Evolutionary conservation across 208 protist genomes (phyloP).

Genomic region (Trypanosoma melophagium): DNA sequence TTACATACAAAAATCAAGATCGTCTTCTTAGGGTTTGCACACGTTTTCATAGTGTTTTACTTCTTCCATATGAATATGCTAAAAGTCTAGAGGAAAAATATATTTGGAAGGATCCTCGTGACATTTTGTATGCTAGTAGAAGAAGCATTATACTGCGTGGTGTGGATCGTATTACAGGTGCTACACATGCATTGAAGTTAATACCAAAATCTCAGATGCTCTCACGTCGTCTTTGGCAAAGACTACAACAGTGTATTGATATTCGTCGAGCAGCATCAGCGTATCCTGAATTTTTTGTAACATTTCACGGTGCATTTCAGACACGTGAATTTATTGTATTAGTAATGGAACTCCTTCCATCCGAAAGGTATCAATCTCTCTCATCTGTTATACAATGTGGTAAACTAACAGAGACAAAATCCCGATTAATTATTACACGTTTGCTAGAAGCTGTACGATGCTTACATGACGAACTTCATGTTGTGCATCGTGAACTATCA

Average conservation of each 20-base stretch:
- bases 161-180: slow-evolving; percentile 20
- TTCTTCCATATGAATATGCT: slow-evolving; percentile 25
- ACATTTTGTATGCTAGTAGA: slow-evolving; percentile 25
- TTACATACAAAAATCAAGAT: slow-evolving; percentile 36
- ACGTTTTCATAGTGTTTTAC: slow-evolving; percentile 20
- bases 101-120: slow-evolving; percentile 28
- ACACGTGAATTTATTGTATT: slow-evolving; percentile 26
- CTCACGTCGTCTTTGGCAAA: slow-evolving; percentile 29
- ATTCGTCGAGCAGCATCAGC: slow-evolving; percentile 20
- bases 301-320: slow-evolving; percentile 19
- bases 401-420: slow-evolving; percentile 10
- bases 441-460: slow-evolving; percentile 15
- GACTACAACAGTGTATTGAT: slow-evolving; percentile 24
- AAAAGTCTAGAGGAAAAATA: slow-evolving; percentile 22
- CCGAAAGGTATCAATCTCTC: slow-evolving; percentile 16
- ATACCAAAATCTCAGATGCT: slow-evolving; percentile 27
- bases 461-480: slow-evolving; percentile 18
- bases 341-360: slow-evolving; percentile 26
- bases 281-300: slow-evolving; percentile 8
- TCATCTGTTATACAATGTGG: slow-evolving; percentile 5
- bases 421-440: slow-evolving; percentile 1
- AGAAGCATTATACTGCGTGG: slow-evolving; percentile 30
- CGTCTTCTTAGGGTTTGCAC: slow-evolving; percentile 22
- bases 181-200: slow-evolving; percentile 18
- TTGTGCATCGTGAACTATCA: slow-evolving; percentile 25